These are phyloP conservation scores for Bipolaris victoriae DNA, from an alignment of 2,329 filamentous ascomycete genomes.

Conservation along the genomic window DNA sequence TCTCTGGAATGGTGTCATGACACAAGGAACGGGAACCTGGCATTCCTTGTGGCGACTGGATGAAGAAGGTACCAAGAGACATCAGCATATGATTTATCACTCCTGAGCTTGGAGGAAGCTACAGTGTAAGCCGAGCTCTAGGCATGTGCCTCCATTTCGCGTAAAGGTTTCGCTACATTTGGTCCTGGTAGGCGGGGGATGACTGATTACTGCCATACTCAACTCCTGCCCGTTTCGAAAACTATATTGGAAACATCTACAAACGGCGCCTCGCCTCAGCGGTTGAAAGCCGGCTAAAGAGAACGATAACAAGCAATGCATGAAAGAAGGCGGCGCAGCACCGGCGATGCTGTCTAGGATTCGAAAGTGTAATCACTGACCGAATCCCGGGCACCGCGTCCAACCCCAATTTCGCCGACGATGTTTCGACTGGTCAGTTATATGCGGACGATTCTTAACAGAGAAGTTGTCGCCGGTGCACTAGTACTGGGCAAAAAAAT, in stretches of 20 bases:
- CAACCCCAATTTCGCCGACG: constrained; percentile 8
- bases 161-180: neutral
- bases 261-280: neutral
- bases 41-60: neutral
- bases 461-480: constrained; percentile 11
- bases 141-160: neutral
- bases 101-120: neutral
- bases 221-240: neutral
- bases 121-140: neutral
- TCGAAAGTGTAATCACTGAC: neutral
- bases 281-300: constrained; percentile 7
- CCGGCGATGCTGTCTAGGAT: neutral
- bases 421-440: constrained; percentile 16
- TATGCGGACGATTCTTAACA: constrained; percentile 13
- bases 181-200: neutral
- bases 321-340: neutral
- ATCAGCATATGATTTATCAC: neutral
- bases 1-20: neutral
- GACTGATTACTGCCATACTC: neutral
- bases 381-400: neutral
- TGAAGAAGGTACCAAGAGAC: neutral
- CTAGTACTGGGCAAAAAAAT: constrained; percentile 27
- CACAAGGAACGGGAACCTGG: neutral
- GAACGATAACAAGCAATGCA: neutral
- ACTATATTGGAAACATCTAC: neutral